These are phyloP conservation scores for Capillidium heterosporum DNA, from an alignment of 371 early-diverging fungal species.

Conservation along the genomic window DNA sequence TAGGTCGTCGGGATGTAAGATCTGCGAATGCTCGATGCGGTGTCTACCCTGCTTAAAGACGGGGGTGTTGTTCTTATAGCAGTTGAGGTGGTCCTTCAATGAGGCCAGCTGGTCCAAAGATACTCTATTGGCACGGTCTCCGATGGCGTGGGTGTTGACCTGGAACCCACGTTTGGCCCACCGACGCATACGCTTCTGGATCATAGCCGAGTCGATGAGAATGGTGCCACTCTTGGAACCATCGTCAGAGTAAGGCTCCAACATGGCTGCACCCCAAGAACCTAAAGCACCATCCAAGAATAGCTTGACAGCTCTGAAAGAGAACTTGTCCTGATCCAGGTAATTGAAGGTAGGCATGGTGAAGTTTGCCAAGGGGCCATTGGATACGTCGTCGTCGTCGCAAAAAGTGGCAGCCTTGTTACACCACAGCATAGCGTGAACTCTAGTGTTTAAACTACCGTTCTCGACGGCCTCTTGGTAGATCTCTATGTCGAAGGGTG, in stretches of 20 bases:
- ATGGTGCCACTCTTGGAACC: constrained; percentile 14
- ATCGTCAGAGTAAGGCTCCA: constrained; percentile 16
- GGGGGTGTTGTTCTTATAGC: neutral
- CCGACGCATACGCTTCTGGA: constrained; percentile 6
- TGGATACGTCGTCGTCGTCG: neutral
- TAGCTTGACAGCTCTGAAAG: constrained; percentile 18
- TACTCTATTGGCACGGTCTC: constrained; percentile 20
- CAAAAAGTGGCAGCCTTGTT: neutral
- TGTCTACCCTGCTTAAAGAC: constrained; percentile 8
- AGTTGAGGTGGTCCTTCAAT: neutral
- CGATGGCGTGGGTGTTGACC: constrained; percentile 23
- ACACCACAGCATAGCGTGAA: neutral
- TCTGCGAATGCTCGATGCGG: constrained; percentile 25
- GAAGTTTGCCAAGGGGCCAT: too few species aligned
- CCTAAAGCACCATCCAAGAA: constrained; percentile 28
- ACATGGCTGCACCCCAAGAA: constrained; percentile 23
- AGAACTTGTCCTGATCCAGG: too few species aligned
- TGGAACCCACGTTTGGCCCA: constrained; percentile 18
- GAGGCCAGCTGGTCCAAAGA: constrained; percentile 16
- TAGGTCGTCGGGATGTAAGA: constrained; percentile 17
- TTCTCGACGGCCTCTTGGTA: neutral
- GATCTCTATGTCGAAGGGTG: neutral
- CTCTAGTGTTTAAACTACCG: neutral
- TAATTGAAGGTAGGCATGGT: too few species aligned
- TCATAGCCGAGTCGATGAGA: constrained; percentile 7